These are phyloP conservation scores for Metahyphopichia silvanorum DNA, from an alignment of 805 yeast species.

Conservation along the genomic window DNA sequence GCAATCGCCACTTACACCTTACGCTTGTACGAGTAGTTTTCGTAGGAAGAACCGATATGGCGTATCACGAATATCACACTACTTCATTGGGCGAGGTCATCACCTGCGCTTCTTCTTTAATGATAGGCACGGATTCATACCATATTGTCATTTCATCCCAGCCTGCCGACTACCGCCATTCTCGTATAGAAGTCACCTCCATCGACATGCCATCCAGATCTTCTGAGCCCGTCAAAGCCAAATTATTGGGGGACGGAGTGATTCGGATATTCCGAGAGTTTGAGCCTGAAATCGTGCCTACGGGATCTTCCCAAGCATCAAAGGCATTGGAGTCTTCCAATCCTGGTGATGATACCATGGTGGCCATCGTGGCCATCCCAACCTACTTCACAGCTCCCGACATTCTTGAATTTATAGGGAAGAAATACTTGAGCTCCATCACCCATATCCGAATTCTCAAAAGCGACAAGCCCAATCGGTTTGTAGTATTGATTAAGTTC, in stretches of 20 bases:
- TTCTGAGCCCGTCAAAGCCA: constrained; percentile 55
- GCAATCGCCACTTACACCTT: no score
- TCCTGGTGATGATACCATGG: constrained; percentile 59
- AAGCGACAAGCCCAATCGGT: constrained; percentile 63
- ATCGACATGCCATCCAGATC: constrained; percentile 19
- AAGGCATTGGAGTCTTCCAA: constrained; percentile 1
- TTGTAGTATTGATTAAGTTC: constrained; percentile 77
- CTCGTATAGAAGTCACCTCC: constrained; percentile 24
- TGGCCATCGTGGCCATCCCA: constrained; percentile 83
- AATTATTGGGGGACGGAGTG: constrained; percentile 69
- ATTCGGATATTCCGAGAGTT: constrained; percentile 63
- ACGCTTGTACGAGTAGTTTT: no score
- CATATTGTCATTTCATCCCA: constrained; percentile 26
- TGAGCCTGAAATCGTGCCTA: constrained; percentile 14
- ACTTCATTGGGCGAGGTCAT: no score
- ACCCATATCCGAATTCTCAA: constrained; percentile 73
- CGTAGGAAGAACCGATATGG: no score
- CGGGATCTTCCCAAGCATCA: neutral
- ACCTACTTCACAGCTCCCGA: constrained; percentile 85
- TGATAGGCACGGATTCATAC: constrained; percentile 43
- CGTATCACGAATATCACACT: no score
- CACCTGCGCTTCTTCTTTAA: constrained; percentile 5
- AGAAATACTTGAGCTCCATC: constrained; percentile 47
- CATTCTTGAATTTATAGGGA: constrained; percentile 76
- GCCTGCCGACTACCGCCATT: constrained; percentile 28